Percentiles rank a stretch among this genome's conserved stretches.
Conservation (phyloP, 2,329 filamentous ascomycete species). For the Orbilia ellipsospora region DNA sequence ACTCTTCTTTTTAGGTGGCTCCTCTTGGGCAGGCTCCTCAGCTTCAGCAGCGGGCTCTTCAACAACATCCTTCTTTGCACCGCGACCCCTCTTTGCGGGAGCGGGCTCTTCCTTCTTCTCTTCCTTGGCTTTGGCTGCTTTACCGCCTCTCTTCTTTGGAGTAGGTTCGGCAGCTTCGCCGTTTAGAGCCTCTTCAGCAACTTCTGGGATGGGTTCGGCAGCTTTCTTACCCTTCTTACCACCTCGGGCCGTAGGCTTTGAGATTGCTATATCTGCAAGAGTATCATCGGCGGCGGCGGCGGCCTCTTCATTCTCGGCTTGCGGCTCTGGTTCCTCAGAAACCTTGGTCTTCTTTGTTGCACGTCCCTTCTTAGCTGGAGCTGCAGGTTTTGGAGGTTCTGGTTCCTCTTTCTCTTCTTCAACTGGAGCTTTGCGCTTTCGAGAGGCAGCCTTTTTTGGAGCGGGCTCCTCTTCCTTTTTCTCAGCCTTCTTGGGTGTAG, state of each 20-base stretch:
- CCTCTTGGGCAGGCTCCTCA: slow-evolving; percentile 21
- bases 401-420: slow-evolving; percentile 30
- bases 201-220: slow-evolving; percentile 6
- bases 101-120: not conserved
- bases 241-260: slow-evolving; percentile 37
- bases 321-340: slow-evolving; percentile 30
- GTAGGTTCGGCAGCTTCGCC: slow-evolving; percentile 22
- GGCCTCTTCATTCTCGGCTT: not conserved
- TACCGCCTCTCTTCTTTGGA: slow-evolving; percentile 21
- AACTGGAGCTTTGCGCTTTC: slow-evolving; percentile 37
- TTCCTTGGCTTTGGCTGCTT: slow-evolving; percentile 4
- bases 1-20: slow-evolving; percentile 36
- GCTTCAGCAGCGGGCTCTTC: slow-evolving; percentile 13
- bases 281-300: slow-evolving; percentile 44
- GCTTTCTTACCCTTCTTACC: slow-evolving; percentile 32
- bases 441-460: slow-evolving; percentile 29
- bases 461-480: slow-evolving; percentile 24
- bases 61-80: slow-evolving; percentile 22
- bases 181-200: slow-evolving; percentile 9
- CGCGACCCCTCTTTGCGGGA: not conserved
- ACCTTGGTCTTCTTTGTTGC: slow-evolving; percentile 43
- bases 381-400: slow-evolving; percentile 19
- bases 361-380: slow-evolving; percentile 31
- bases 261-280: slow-evolving; percentile 44
- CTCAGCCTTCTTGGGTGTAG: slow-evolving; percentile 18